A percentile compares a stretch with the other conserved stretches of the same genome.
Conservation (phyloP, 805 yeast genomes). For the Candida peoriensis region DNA sequence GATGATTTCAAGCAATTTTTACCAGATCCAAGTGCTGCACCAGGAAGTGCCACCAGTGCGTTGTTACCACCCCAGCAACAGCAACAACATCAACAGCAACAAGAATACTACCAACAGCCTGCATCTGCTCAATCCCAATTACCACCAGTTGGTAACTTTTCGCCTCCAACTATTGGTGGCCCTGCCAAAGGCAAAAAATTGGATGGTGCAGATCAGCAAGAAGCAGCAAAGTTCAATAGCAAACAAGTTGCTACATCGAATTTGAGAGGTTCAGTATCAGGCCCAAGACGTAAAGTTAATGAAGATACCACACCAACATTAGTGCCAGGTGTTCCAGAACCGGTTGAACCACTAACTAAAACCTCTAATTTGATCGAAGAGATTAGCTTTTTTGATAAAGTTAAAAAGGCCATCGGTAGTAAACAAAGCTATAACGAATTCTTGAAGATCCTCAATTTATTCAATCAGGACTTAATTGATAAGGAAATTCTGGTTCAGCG, state of each 20-base stretch:
- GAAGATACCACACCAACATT: constrained; percentile 55
- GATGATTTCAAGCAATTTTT: constrained; percentile 94
- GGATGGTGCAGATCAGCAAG: constrained; percentile 15
- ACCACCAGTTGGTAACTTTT: constrained; percentile 88
- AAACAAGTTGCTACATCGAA: constrained; percentile 31
- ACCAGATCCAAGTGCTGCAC: constrained; percentile 56
- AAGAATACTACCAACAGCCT: constrained; percentile 24
- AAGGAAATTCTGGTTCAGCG: constrained; percentile 75
- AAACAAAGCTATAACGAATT: constrained; percentile 91
- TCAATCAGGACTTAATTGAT: constrained; percentile 87
- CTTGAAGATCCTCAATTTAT: constrained; percentile 79
- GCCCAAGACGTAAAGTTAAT: constrained; percentile 17
- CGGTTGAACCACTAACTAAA: constrained; percentile 53
- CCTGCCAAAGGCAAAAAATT: constrained; percentile 20
- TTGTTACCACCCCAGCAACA: constrained; percentile 14
- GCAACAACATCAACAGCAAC: constrained; percentile 14
- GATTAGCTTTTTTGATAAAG: constrained; percentile 85
- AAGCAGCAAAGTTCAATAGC: constrained; percentile 16
- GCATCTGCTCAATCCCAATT: constrained; percentile 40
- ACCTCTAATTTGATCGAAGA: constrained; percentile 73
- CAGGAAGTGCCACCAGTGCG: constrained; percentile 12
- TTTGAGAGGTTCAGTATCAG: constrained; percentile 27
- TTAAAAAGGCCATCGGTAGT: constrained; percentile 81
- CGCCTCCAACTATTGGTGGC: constrained; percentile 48
- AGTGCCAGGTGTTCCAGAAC: constrained; percentile 84